A percentile compares a stretch with the other conserved stretches of the same genome.
phyloP scores from a whole-genome alignment of 108 stramenopile genomes.

The Skeletonema marinoi region DNA sequence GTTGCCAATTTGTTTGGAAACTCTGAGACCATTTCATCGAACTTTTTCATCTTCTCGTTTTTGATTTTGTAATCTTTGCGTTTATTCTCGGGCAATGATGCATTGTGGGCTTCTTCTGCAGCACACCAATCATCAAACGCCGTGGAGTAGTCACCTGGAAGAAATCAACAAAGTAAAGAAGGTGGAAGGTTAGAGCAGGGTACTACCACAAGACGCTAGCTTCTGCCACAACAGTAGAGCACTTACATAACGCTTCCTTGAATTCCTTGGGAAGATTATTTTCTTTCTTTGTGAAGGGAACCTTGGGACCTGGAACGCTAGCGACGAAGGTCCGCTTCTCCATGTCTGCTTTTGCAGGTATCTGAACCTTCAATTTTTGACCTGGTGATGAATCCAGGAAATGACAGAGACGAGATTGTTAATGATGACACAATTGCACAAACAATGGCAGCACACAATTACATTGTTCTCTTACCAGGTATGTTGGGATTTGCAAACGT shows the following conservation, averaged over 20 bases:
- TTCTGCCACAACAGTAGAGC: background rate
- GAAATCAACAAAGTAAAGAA: background rate
- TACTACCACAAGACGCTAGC: background rate
- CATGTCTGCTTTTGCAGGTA: constrained; percentile 74
- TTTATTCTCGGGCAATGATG: constrained; percentile 21
- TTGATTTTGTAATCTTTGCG: constrained; percentile 53
- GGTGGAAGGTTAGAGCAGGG: background rate
- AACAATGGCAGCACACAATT: no score
- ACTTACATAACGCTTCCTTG: constrained; percentile 45
- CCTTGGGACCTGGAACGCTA: constrained; percentile 62
- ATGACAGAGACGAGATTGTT: background rate
- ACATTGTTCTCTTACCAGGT: background rate
- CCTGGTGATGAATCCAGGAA: constrained; percentile 33
- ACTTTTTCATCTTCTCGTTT: constrained; percentile 70
- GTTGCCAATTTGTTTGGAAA: constrained; percentile 76
- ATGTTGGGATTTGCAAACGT: constrained; percentile 44
- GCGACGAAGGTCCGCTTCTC: constrained; percentile 58
- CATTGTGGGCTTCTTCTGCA: constrained; percentile 53
- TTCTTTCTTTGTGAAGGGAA: constrained; percentile 33
- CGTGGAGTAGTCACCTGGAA: constrained; percentile 51
- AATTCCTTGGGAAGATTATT: constrained; percentile 72
- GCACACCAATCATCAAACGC: constrained; percentile 77
- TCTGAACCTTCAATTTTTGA: constrained; percentile 77
- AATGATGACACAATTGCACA: background rate
- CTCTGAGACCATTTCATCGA: constrained; percentile 59